These are phyloP conservation scores for Thuja plicata DNA, from an alignment of 83 land plant genomes.

Conservation along the genomic window DNA sequence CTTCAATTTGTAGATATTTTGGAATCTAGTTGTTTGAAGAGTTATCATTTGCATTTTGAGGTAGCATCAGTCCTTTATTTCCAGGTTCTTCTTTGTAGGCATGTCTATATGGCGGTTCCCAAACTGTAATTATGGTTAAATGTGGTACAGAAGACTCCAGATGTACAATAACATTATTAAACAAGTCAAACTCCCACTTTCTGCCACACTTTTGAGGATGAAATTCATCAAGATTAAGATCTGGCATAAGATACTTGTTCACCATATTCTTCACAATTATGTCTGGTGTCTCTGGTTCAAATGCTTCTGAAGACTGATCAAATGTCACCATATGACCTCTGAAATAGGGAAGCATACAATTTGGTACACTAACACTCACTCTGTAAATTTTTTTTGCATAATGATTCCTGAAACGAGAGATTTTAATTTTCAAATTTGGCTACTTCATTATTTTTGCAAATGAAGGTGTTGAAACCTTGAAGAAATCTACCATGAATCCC, in stretches of 20 bases:
- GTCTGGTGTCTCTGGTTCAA: too few relatives aligned
- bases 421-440: too few relatives aligned
- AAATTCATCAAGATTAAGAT: slow-evolving; percentile 65
- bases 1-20: slow-evolving; percentile 36
- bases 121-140: slow-evolving; percentile 67
- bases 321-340: too few relatives aligned
- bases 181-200: slow-evolving; percentile 98
- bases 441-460: too few relatives aligned
- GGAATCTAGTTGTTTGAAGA: slow-evolving; percentile 33
- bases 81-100: slow-evolving; percentile 16
- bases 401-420: too few relatives aligned
- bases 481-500: too few relatives aligned
- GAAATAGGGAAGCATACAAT: too few relatives aligned
- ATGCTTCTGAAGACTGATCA: too few relatives aligned
- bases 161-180: slow-evolving; percentile 50
- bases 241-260: slow-evolving; percentile 68
- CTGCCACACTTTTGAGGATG: slow-evolving; percentile 68
- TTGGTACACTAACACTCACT: too few relatives aligned
- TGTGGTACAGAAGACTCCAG: slow-evolving; percentile 71
- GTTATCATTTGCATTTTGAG: slow-evolving; percentile 5
- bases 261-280: too few relatives aligned
- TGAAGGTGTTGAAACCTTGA: too few relatives aligned
- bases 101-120: slow-evolving; percentile 92
- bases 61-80: not conserved
- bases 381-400: too few relatives aligned